Evolutionary conservation across 495 filamentous ascomycete species (phyloP), one percentile per base, ranked within the genome.

Genomic region (Parathielavia appendiculata): DNA sequence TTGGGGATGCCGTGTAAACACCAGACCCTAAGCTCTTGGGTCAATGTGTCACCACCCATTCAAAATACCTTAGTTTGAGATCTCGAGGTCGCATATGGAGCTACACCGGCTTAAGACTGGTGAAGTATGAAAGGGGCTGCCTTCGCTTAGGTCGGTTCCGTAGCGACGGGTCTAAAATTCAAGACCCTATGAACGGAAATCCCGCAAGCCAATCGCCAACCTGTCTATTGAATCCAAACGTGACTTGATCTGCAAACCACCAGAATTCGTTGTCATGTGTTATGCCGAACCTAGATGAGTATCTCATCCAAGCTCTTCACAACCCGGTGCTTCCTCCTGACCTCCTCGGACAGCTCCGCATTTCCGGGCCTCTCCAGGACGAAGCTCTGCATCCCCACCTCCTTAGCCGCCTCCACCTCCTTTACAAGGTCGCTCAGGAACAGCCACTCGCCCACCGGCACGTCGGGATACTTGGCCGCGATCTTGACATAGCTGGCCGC

Each of bases 351-450:
- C 57, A 88, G 68, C 30, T 73, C 72, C 30, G 79, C 73, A 68
- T 90, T 89, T 26, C 86, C 87, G 6, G 81, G 81, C 51, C 86
- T 71, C 45, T 85, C 75, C 51, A 87, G 79, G 23, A 89, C 68
- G 17, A 79, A 66, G 59, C 80, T 76, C 63, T 80, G 73, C 80
- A 89, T 81, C 40, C 85, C 86, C 0, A 85, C 83, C 58, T 67
- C 66, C 62, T 74, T 80, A 35, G 86, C 86, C 10, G 86, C 86
- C 51, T 79, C 76, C 14, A 87, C 82, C 71, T 90, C 86, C 63
- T 79, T 83, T 32, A 83, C 75, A 63, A 86, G 88, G 70, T 90
- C 87, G 56, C 84, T 88, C 41, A 89, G 68, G 66, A 90, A 90
- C 26, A 87, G 70, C 75, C 84, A 85, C 58, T 79, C 70, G 22